phyloP scores from a whole-genome alignment of 2,329 filamentous ascomycete genomes.

The Fusarium stilboides region DNA sequence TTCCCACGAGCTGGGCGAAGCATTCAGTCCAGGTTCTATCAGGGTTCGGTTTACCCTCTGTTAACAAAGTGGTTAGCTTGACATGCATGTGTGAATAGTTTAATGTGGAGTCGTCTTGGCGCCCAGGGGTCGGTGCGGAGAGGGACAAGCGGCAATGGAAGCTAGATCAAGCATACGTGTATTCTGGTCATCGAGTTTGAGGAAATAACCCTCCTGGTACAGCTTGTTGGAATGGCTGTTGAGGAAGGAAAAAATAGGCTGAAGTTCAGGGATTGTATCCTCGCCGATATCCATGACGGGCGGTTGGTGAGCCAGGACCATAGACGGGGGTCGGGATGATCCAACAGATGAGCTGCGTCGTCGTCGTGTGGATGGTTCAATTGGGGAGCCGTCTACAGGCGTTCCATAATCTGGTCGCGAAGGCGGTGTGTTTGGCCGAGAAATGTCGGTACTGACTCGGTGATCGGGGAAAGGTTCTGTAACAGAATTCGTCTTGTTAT shows the following conservation, averaged over 20 bases:
- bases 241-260: conserved; percentile 93
- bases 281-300: conserved; percentile 87
- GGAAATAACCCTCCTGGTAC: conserved; percentile 97
- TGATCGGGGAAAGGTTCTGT: conserved; percentile 55
- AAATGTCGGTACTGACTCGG: conserved; percentile 54
- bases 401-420: conserved; percentile 60
- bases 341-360: conserved; percentile 60
- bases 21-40: conserved; percentile 96
- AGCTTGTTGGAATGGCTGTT: conserved; percentile 97
- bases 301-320: conserved; percentile 88
- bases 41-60: conserved; percentile 87
- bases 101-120: conserved; percentile 29
- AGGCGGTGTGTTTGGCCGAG: conserved; percentile 59
- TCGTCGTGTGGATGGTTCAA: conserved; percentile 60
- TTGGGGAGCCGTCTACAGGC: conserved; percentile 60
- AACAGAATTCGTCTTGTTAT: conserved; percentile 51
- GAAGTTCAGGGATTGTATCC: conserved; percentile 92
- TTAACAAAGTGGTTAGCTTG: conserved; percentile 39
- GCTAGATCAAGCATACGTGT: conserved; percentile 72
- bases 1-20: conserved; percentile 96
- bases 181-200: conserved; percentile 96
- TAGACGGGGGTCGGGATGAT: conserved; percentile 80
- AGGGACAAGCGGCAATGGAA: conserved; percentile 46
- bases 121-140: conserved; percentile 30
- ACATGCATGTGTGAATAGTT: conserved; percentile 20